Base-by-base conservation (phyloP, 139 green algal species). In the Gonium pectorale region DNA sequence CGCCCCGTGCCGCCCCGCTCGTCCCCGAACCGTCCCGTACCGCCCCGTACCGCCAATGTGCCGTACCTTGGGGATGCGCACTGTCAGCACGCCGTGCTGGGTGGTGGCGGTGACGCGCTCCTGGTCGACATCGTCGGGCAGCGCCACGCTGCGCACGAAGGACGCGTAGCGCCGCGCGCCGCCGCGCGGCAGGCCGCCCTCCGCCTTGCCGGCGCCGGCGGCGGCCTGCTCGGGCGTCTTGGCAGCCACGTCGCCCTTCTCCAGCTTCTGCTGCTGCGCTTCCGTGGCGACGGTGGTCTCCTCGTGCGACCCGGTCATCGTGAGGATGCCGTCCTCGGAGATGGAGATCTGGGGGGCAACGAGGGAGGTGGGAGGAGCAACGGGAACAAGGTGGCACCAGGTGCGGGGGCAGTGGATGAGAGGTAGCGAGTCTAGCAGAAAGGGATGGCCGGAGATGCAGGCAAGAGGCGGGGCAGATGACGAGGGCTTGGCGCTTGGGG, bases 41-140 rank as follows among this genome's bases (percentile, higher is more conserved):
- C n/a, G n/a, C n/a, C n/a, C n/a, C n/a, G n/a, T n/a, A n/a, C n/a
- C n/a, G n/a, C n/a, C n/a, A n/a, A n/a, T n/a, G n/a, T 54, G 46
- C 46, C 13, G 22, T 22, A 35, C 31, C 81, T 86, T 86, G 41
- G 69, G 81, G 29, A 86, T 77, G n/a, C 41, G 31, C 29, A 86
- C 54, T 11, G 43, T 63, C 69, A 86, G 54, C 37, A 80, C 38
- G 41, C 81, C 81, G 22, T 86, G 29, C 37, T 86, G 38, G 3
- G 54, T 86, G 67, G 69, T 51, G 40, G 81, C 81, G 27, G n/a
- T 67, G 67, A 79, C 64, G 31, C 35, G 56, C 0, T 15, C 40
- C n/a, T 2, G 1, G 41, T 86, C 54, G 4, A 29, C 79, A 37
- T 67, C 79, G 11, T 51, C 64, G 2, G 79, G 79, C 46, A 85